Conservation (phyloP, 768 basidiomycete species). For the Lepiota brunneoincarnata region DNA sequence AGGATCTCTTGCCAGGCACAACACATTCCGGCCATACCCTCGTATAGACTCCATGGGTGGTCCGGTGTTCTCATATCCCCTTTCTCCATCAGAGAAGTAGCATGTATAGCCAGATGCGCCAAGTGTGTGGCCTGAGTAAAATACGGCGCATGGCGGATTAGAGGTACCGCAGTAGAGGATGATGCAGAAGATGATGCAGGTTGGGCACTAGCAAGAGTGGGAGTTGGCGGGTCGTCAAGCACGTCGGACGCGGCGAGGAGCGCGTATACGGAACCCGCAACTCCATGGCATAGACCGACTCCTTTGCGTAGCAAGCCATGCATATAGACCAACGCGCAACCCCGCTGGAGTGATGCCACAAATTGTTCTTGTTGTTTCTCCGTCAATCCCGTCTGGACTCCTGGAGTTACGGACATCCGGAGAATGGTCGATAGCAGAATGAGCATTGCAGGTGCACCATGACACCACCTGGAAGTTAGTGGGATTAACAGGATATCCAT, state of each 20-base stretch:
- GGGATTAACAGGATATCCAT: not conserved
- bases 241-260: slow-evolving; percentile 46
- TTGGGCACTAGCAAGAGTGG: too few relatives aligned
- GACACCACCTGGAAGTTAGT: slow-evolving; percentile 46
- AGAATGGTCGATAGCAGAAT: slow-evolving; percentile 45
- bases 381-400: slow-evolving; percentile 20
- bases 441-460: slow-evolving; percentile 52
- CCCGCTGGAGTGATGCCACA: slow-evolving; percentile 31
- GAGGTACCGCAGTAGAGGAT: not conserved
- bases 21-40: slow-evolving; percentile 58
- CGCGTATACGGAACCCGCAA: slow-evolving; percentile 51
- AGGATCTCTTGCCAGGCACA: slow-evolving; percentile 52
- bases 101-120: slow-evolving; percentile 39
- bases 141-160: slow-evolving; percentile 18
- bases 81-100: slow-evolving; percentile 27
- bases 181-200: slow-evolving; percentile 1
- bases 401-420: slow-evolving; percentile 22
- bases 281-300: slow-evolving; percentile 59
- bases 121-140: slow-evolving; percentile 44
- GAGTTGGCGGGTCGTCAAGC: slow-evolving; percentile 26
- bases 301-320: slow-evolving; percentile 54
- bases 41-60: slow-evolving; percentile 54
- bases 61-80: slow-evolving; percentile 48
- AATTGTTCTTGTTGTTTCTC: slow-evolving; percentile 25
- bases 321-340: slow-evolving; percentile 41